Percentiles rank a stretch among this genome's conserved stretches.
Conservation (phyloP, 2,329 filamentous ascomycete species). For the Hypoxylon sp. region DNA sequence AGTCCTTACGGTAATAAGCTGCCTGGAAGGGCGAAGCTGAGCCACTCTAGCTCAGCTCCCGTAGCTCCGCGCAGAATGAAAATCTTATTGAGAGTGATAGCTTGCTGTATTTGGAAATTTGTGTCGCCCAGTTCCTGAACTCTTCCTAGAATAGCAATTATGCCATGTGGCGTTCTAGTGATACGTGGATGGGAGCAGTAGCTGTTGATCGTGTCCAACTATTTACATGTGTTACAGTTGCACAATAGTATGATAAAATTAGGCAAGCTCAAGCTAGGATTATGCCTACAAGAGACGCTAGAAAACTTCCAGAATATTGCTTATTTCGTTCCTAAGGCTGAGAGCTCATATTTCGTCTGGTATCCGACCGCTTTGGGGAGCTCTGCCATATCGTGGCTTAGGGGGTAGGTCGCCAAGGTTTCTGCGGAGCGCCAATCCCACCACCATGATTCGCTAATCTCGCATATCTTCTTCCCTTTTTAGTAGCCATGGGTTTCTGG, state of each 20-base stretch:
- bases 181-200: background rate
- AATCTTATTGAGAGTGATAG: background rate
- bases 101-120: background rate
- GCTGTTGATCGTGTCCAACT: background rate
- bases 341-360: background rate
- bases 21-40: constrained; percentile 1
- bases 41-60: constrained; percentile 9
- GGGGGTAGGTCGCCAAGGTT: constrained; percentile 3
- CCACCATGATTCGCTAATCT: constrained; percentile 3
- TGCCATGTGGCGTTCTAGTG: background rate
- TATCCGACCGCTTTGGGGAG: background rate
- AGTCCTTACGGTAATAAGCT: background rate
- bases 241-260: background rate
- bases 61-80: constrained; percentile 2
- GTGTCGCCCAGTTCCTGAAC: background rate
- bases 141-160: constrained; percentile 6
- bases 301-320: constrained; percentile 11
- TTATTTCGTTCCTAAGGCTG: constrained; percentile 4
- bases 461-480: constrained; percentile 1
- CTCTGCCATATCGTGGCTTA: constrained; percentile 1
- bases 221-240: background rate
- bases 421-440: background rate
- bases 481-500: background rate
- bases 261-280: constrained; percentile 13
- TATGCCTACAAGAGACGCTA: constrained; percentile 13